phyloP scores from a whole-genome alignment of 306 rosid species.

The Ammopiptanthus mongolicus region DNA sequence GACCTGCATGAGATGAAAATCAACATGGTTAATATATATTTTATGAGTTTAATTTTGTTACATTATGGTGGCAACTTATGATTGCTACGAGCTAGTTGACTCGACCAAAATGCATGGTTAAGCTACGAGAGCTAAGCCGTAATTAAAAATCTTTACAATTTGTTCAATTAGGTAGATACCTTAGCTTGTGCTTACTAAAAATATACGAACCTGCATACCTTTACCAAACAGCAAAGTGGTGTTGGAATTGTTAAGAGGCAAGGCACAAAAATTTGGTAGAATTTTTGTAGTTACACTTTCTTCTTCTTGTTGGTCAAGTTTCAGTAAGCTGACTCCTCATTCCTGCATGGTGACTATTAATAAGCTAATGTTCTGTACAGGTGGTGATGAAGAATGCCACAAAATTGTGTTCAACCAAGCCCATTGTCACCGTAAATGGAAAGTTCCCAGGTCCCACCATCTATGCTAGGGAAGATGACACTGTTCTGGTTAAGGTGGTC shows the following conservation, averaged over 20 bases:
- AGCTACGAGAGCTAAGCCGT: too few relatives aligned
- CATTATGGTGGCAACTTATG: too few relatives aligned
- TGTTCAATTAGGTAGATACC: too few relatives aligned
- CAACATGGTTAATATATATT: too few relatives aligned
- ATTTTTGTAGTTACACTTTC: background rate
- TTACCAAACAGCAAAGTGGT: constrained; percentile 17
- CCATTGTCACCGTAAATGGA: constrained; percentile 23
- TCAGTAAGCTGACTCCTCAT: background rate
- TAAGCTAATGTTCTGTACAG: background rate
- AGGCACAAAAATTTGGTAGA: constrained; percentile 30
- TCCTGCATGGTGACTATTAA: background rate
- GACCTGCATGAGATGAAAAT: background rate
- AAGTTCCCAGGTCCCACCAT: constrained; percentile 28
- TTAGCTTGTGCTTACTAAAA: background rate
- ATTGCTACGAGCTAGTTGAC: too few relatives aligned
- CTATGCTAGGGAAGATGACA: constrained; percentile 30
- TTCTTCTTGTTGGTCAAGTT: background rate
- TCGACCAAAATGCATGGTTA: too few relatives aligned
- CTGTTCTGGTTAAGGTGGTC: constrained; percentile 23
- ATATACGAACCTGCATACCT: background rate
- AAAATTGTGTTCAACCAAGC: constrained; percentile 24
- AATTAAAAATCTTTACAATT: too few relatives aligned
- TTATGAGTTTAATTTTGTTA: too few relatives aligned
- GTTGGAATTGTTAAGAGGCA: constrained; percentile 7
- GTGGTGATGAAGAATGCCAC: constrained; percentile 28